Evolutionary conservation across 345 rosid species (phyloP), one percentile per base, ranked within the genome.

Genomic region (Eucalyptus pauciflora): DNA sequence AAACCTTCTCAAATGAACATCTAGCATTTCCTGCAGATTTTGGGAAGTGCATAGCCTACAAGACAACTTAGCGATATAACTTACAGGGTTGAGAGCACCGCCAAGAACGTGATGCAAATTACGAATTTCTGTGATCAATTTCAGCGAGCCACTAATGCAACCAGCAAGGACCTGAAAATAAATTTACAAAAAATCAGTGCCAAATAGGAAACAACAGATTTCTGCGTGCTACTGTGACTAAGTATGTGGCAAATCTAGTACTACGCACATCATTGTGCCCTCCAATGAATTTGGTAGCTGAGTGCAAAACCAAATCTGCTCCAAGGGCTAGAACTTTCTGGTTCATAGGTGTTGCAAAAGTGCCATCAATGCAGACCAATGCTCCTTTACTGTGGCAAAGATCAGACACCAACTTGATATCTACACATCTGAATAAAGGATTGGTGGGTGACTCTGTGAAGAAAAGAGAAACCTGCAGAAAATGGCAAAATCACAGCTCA

Each of bases 261-360:
- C 45, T 52, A 91, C 96, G 89, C 91, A 98, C 99, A 91, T 98
- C 99, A 91, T 98, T 98, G 90, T 98, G 99, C 33, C 99, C 99
- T 45, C 95, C 99, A 87, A 98, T 95, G 92, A 93, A 98, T 89
- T 98, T 98, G 80, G 99, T 96, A 86, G 95, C 96, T 89, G 99
- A 98, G 91, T 98, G 99, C 88, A 98, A 90, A 69, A 96, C 93
- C 91, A 98, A 96, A 96, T 98, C 99, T 90, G 99, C 99, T 87
- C 99, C 99, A 90, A 96, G 95, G 37, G 98, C 94, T 88, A 98
- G 96, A 37, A 97, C 98, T 93, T 97, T 98, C 93, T 98, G 99
- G 92, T 98, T 98, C 90, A 98, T 92, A 91, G 99, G 98, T 86
- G 99, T 98, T 50, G 99, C 99, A 93, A 98, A 98, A 90, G 99